Conservation (phyloP, 192 early-diverging fungal species). For the Coemansia javaensis region DNA sequence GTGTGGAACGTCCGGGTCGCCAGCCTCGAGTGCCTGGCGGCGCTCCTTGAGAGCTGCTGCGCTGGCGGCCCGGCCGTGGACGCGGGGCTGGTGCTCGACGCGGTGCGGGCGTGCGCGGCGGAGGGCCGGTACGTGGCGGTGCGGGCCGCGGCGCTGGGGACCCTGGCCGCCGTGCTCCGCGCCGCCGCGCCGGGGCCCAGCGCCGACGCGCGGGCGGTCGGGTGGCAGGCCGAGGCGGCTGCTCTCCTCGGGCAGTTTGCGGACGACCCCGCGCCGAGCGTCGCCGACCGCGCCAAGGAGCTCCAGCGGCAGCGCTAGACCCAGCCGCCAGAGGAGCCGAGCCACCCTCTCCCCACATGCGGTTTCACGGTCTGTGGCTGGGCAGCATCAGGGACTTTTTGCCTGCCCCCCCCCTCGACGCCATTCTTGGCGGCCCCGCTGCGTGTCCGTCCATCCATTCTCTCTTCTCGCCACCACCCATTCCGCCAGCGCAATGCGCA, state of each 20-base stretch:
- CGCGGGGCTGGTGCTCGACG: slow-evolving; percentile 29
- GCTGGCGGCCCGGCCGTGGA: slow-evolving; percentile 1
- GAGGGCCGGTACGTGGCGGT: slow-evolving; percentile 64
- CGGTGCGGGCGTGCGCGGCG: slow-evolving; percentile 47
- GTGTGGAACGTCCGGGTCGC: slow-evolving; percentile 82
- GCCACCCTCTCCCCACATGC: no score
- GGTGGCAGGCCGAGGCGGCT: slow-evolving; percentile 4
- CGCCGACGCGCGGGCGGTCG: background rate
- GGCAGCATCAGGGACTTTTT: no score
- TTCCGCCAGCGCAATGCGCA: slow-evolving; percentile 15
- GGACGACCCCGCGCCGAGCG: slow-evolving; percentile 51
- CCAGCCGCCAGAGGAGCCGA: no score
- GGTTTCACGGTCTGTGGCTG: no score
- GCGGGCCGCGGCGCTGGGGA: slow-evolving; percentile 55
- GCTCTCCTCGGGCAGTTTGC: slow-evolving; percentile 14
- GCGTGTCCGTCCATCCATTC: no score
- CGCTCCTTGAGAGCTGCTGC: slow-evolving; percentile 45
- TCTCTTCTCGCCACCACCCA: background rate
- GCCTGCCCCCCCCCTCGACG: no score
- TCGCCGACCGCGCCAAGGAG: slow-evolving; percentile 50
- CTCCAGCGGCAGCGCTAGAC: background rate
- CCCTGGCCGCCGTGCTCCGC: slow-evolving; percentile 33
- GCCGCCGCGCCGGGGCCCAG: background rate
- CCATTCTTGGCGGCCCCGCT: no score
- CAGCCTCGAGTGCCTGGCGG: slow-evolving; percentile 62